phyloP scores from a whole-genome alignment of 192 early-diverging fungal genomes.

The Thoreauomyces humboldtii region DNA sequence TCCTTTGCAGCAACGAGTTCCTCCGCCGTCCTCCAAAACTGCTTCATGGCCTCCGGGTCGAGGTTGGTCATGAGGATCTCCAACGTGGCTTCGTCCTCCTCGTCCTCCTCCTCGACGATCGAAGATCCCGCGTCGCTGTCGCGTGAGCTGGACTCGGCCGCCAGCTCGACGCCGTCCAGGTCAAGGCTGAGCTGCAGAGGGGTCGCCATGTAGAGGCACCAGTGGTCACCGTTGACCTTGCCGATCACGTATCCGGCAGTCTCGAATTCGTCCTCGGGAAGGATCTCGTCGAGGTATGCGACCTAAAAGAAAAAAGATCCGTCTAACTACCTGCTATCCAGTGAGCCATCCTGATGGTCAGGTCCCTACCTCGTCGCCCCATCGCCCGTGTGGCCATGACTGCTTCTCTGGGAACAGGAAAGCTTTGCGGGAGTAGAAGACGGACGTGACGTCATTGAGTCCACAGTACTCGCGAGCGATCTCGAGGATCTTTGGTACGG shows the following conservation, averaged over 20 bases:
- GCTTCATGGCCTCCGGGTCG: slow-evolving; percentile 72
- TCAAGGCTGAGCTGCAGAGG: slow-evolving; percentile 54
- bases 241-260: slow-evolving; percentile 87
- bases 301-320: slow-evolving; percentile 4
- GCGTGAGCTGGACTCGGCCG: slow-evolving; percentile 17
- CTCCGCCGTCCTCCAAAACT: slow-evolving; percentile 65
- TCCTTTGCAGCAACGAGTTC: slow-evolving; percentile 58
- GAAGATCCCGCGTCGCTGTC: slow-evolving; percentile 28
- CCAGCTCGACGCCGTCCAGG: slow-evolving; percentile 40
- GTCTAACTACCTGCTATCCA: too few species aligned
- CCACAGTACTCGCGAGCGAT: slow-evolving; percentile 69
- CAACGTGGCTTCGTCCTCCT: slow-evolving; percentile 82
- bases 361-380: slow-evolving; percentile 86
- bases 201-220: slow-evolving; percentile 88
- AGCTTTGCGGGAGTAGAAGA: slow-evolving; percentile 95
- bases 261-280: slow-evolving; percentile 41
- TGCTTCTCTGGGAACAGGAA: slow-evolving; percentile 96
- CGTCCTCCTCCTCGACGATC: slow-evolving; percentile 33
- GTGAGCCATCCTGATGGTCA: too few species aligned
- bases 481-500: slow-evolving; percentile 81
- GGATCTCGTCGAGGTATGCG: slow-evolving; percentile 52
- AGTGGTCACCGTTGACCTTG: slow-evolving; percentile 92
- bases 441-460: slow-evolving; percentile 66
- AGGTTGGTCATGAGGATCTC: slow-evolving; percentile 97
- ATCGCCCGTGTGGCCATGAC: slow-evolving; percentile 80